Evolutionary conservation across 371 early-diverging fungal species (phyloP).

Genomic region (Choanephora cucurbitarum): DNA sequence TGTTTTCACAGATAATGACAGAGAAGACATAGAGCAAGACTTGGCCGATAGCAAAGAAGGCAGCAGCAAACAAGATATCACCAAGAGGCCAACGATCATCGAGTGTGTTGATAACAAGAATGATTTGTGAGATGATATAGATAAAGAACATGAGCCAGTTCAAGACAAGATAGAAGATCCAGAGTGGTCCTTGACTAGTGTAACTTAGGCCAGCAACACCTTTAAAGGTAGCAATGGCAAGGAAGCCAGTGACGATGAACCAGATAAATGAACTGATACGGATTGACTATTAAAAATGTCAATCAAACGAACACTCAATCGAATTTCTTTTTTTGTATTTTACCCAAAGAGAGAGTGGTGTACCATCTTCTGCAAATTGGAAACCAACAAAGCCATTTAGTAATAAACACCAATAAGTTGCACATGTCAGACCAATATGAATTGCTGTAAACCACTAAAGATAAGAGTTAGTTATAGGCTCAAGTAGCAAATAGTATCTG

Average conservation of each 20-base stretch:
- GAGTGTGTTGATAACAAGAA: conserved; percentile 79
- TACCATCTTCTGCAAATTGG: conserved; percentile 90
- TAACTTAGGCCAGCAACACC: conserved; percentile 54
- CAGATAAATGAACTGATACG: conserved; percentile 66
- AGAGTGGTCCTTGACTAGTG: conserved; percentile 63
- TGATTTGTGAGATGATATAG: conserved; percentile 76
- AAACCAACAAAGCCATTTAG: conserved; percentile 88
- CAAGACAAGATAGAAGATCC: conserved; percentile 72
- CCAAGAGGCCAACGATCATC: conserved; percentile 87
- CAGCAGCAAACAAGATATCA: conserved; percentile 71
- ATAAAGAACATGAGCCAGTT: conserved; percentile 65
- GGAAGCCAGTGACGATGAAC: conserved; percentile 62
- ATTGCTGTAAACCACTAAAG: conserved; percentile 71
- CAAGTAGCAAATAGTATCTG: no score
- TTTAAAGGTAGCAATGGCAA: conserved; percentile 73
- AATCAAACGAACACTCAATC: conserved; percentile 23
- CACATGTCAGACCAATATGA: conserved; percentile 64
- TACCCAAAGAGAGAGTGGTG: conserved; percentile 53
- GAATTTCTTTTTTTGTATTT: neutral
- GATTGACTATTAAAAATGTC: conserved; percentile 54
- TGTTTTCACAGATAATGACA: conserved; percentile 65
- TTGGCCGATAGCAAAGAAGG: conserved; percentile 74
- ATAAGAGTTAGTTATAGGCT: no score
- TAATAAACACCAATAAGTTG: conserved; percentile 78
- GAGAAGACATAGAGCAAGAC: conserved; percentile 66